Evolutionary conservation across 1,139 yeast species (phyloP), one percentile per base, ranked within the genome.

Genomic region (Hansenula lynferdii): DNA sequence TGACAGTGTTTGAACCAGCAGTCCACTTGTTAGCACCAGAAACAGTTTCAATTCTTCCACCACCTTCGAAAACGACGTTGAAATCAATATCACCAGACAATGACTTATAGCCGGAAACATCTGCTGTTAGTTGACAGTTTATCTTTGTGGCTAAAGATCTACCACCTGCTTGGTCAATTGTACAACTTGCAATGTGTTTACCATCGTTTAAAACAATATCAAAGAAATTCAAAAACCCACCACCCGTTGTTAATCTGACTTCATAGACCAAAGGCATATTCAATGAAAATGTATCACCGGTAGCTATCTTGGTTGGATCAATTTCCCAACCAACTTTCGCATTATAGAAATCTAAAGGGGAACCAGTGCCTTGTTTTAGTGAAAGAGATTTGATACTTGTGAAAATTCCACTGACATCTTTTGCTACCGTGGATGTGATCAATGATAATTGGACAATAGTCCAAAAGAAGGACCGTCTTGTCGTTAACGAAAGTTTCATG

Each of bases 211-310:
- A 11, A 11, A 15, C 19, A 7, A 34, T 20, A 34, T 27, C 31
- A 21, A 34, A 28, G 22, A 12, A 21, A 14, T 34, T 34, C 8
- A 11, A 6, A 8, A 28, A 23, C 3, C 28, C 27, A 18, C 12
- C 6, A 6, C 22, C 18, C 4, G 28, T 17, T 5, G 37, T 28
- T n/a, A 21, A 16, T 34, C 37, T 34, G 5, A 34, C 23, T 18
- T 34, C 32, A 14, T 15, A 27, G 15, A 28, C 28, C 12, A 18
- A n/a, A 5, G 37, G 37, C 32, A 34, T 28, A 11, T 18, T 28
- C 17, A 34, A 28, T 12, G 32, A 21, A n/a, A 34, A 34, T 6
- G 37, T 34, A 23, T 34, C 37, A 28, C 37, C 37, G 23, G 28
- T 23, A 5, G 25, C 14, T 5, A 21, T 17, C 6, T 11, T 21